Percentiles rank a stretch among this genome's conserved stretches.
These are phyloP conservation scores for Scenedesmus sp. DNA, from an alignment of 163 green algal genomes.

Conservation along the genomic window DNA sequence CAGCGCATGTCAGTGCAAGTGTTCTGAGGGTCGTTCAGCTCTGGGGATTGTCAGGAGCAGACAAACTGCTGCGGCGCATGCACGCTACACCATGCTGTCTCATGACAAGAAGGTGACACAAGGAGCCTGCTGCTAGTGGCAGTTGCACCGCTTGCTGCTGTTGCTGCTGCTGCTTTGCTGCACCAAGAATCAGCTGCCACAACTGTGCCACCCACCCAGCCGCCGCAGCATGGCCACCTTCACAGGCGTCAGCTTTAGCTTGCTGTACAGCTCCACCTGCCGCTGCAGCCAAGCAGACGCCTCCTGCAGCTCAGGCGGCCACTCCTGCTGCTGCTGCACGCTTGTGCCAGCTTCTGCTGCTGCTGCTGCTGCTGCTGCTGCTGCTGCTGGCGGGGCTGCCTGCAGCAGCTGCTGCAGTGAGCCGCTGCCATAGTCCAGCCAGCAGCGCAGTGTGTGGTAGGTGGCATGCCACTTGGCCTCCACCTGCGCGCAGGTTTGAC, in stretches of 20 bases:
- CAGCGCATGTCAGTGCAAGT: background rate
- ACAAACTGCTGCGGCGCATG: background rate
- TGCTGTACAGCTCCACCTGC: slow-evolving; percentile 33
- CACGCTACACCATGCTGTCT: background rate
- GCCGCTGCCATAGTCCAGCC: background rate
- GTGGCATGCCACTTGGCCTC: slow-evolving; percentile 43
- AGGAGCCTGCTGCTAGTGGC: too few relatives aligned
- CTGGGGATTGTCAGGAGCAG: background rate
- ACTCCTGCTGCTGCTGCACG: slow-evolving; percentile 27
- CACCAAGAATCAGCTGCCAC: background rate
- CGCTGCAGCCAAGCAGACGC: background rate
- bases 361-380: slow-evolving; percentile 30
- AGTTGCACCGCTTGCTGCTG: background rate
- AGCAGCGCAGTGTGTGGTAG: slow-evolving; percentile 25
- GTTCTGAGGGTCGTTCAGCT: too few relatives aligned
- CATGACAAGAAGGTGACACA: background rate
- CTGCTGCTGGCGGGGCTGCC: background rate
- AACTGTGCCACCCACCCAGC: background rate
- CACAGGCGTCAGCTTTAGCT: slow-evolving; percentile 37
- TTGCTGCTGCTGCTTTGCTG: background rate
- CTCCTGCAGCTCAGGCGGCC: background rate
- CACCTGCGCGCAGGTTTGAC: background rate
- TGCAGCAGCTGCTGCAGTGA: background rate
- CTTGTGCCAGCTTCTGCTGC: background rate
- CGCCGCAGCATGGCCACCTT: slow-evolving; percentile 32